Conservation (phyloP, 805 yeast genomes). For the Hanseniaspora guilliermondii region DNA sequence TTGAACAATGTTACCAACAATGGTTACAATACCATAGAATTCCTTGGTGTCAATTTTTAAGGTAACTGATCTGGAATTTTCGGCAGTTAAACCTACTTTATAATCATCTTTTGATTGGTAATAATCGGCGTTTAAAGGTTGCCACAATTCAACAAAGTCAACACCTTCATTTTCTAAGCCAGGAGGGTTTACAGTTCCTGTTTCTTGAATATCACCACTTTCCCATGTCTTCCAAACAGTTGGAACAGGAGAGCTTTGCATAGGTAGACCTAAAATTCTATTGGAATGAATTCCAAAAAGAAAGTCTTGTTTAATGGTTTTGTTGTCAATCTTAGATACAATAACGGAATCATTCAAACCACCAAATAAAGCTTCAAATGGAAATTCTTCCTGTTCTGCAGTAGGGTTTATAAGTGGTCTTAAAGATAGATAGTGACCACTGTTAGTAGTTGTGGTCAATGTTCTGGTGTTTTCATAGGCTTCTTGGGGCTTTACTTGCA, state of each 20-base stretch:
- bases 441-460: constrained; percentile 24
- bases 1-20: constrained; percentile 27
- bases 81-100: constrained; percentile 13
- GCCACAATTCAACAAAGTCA: constrained; percentile 28
- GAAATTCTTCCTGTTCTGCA: constrained; percentile 26
- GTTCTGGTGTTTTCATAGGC: constrained; percentile 26
- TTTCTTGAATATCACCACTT: constrained; percentile 26
- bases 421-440: constrained; percentile 28
- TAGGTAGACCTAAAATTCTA: constrained; percentile 12
- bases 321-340: constrained; percentile 25
- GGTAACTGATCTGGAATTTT: constrained; percentile 19
- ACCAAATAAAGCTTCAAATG: constrained; percentile 48
- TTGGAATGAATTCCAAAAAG: constrained; percentile 25
- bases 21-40: constrained; percentile 23
- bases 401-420: constrained; percentile 28
- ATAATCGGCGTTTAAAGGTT: constrained; percentile 24
- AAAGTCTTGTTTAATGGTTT: constrained; percentile 21
- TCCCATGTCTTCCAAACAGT: constrained; percentile 27
- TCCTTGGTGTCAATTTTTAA: constrained; percentile 19
- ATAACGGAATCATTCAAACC: constrained; percentile 35
- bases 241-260: constrained; percentile 15
- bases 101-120: constrained; percentile 18
- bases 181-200: constrained; percentile 25
- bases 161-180: constrained; percentile 23
- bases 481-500: constrained; percentile 22